phyloP scores from a whole-genome alignment of 106 monocot genomes.

The Acanthochlamys bracteata region DNA sequence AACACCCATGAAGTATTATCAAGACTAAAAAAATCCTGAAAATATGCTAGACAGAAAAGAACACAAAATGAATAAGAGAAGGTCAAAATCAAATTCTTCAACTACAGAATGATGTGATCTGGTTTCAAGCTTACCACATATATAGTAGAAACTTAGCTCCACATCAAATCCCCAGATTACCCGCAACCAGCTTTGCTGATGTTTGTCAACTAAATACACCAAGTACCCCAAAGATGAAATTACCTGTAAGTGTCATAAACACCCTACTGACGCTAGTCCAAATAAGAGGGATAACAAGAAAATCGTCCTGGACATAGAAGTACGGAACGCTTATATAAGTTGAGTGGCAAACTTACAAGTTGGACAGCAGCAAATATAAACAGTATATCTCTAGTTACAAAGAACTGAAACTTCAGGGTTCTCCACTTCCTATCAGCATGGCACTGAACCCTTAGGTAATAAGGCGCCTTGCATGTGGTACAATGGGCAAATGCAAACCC shows the following conservation, averaged over 20 bases:
- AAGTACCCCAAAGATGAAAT: slow-evolving; percentile 70
- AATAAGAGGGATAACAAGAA: background rate
- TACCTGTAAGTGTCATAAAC: slow-evolving; percentile 36
- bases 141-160: slow-evolving; percentile 82
- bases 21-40: no score
- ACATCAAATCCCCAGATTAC: slow-evolving; percentile 66
- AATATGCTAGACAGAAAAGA: no score
- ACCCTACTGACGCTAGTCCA: background rate
- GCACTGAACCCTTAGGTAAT: slow-evolving; percentile 81
- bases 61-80: no score
- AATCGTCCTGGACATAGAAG: no score
- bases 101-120: no score
- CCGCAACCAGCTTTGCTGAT: slow-evolving; percentile 63
- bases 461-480: slow-evolving; percentile 96
- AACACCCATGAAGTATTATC: no score
- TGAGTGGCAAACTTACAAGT: slow-evolving; percentile 49
- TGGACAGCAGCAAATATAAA: slow-evolving; percentile 74
- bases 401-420: slow-evolving; percentile 88
- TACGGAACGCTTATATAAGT: background rate
- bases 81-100: no score
- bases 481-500: slow-evolving; percentile 99
- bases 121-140: slow-evolving; percentile 91
- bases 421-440: slow-evolving; percentile 94
- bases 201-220: slow-evolving; percentile 68
- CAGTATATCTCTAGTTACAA: slow-evolving; percentile 89